Percentiles rank a stretch among this genome's conserved stretches.
phyloP scores from a whole-genome alignment of 441 rosid genomes.

The Jatropha podagrica region DNA sequence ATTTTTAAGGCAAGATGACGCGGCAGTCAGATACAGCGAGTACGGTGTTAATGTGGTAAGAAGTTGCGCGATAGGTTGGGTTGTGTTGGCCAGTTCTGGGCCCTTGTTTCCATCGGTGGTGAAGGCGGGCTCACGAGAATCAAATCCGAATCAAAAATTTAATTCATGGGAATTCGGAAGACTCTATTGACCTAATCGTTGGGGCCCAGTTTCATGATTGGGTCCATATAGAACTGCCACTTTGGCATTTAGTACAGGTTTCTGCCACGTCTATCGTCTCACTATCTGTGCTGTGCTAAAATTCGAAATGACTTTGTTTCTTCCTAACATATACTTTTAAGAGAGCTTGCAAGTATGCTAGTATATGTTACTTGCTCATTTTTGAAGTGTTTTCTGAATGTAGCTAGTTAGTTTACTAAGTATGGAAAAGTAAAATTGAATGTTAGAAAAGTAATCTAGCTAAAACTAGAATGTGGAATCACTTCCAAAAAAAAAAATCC shows the following conservation, averaged over 20 bases:
- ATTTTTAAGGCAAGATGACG: neutral
- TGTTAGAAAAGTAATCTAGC: too few species aligned
- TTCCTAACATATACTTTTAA: too few species aligned
- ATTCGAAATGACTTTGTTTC: too few species aligned
- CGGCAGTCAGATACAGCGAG: neutral
- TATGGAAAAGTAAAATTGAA: too few species aligned
- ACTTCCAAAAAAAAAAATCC: neutral
- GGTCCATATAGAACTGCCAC: neutral
- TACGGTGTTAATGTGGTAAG: neutral
- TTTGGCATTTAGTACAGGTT: neutral
- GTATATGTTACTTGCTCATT: too few species aligned
- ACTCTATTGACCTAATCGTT: neutral
- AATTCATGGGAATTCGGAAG: neutral
- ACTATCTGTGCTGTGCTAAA: too few species aligned
- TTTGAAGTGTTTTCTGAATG: too few species aligned
- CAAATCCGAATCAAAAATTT: neutral
- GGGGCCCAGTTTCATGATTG: neutral
- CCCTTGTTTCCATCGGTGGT: neutral
- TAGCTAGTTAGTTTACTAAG: too few species aligned
- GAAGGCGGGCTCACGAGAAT: conserved; percentile 14
- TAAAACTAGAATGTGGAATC: too few species aligned
- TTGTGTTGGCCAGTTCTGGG: neutral
- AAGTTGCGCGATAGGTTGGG: neutral
- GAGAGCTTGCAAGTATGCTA: too few species aligned
- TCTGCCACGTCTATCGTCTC: neutral